These are phyloP conservation scores for Azolla pinnata DNA, from an alignment of 75 land plant species.

Conservation along the genomic window DNA sequence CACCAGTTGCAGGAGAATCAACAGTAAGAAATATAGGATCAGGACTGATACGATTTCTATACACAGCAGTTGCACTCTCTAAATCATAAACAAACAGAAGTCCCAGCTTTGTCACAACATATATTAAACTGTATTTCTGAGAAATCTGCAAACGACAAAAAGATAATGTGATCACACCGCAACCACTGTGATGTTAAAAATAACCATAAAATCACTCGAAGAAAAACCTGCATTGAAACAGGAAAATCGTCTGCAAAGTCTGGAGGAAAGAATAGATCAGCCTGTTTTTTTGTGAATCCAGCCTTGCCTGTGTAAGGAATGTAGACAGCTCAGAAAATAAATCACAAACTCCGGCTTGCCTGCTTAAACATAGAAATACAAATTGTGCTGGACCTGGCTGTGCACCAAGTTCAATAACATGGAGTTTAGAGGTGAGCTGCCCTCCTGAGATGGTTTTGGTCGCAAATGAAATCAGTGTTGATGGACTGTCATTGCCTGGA, in stretches of 20 bases:
- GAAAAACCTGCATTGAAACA: slow-evolving; percentile 97
- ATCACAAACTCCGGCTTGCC: too few species aligned
- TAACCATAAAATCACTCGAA: too few species aligned
- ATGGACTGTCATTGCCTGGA: slow-evolving; percentile 74
- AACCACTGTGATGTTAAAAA: too few species aligned
- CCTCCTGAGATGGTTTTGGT: slow-evolving; percentile 63
- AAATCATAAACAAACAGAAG: slow-evolving; percentile 93
- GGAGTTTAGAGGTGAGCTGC: slow-evolving; percentile 78
- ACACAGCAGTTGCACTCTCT: slow-evolving; percentile 94
- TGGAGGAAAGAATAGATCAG: slow-evolving; percentile 94
- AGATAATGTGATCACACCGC: too few species aligned
- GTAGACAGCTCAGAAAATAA: too few species aligned
- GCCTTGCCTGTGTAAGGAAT: slow-evolving; percentile 90
- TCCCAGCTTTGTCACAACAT: slow-evolving; percentile 95
- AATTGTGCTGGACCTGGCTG: slow-evolving; percentile 97
- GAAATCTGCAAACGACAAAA: slow-evolving; percentile 95
- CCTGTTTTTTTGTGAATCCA: slow-evolving; percentile 84
- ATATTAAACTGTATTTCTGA: slow-evolving; percentile 72
- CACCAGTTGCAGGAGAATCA: slow-evolving; percentile 78
- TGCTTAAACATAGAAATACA: too few species aligned
- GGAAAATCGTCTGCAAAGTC: slow-evolving; percentile 98
- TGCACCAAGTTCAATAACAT: slow-evolving; percentile 97
- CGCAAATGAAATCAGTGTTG: slow-evolving; percentile 75
- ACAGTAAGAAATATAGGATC: slow-evolving; percentile 93
- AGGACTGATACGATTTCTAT: slow-evolving; percentile 92